Conservation (phyloP, 768 basidiomycete species). For the Erythrobasidium yunnanense region DNA sequence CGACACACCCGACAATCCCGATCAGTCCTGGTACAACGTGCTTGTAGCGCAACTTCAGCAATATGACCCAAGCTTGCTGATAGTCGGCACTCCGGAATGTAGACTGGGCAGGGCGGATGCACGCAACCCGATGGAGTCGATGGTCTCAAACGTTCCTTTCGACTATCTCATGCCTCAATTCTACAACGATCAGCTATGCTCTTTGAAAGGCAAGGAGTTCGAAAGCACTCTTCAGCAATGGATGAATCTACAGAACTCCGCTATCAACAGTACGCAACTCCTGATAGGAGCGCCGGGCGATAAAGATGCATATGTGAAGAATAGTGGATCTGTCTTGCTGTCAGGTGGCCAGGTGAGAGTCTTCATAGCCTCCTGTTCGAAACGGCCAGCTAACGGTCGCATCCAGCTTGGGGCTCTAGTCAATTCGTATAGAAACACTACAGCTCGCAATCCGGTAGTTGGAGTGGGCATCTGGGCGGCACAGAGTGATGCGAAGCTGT, state of each 20-base stretch:
- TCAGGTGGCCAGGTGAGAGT: background rate
- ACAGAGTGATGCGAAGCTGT: background rate
- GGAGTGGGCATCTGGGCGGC: background rate
- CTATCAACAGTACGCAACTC: background rate
- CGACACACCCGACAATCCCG: background rate
- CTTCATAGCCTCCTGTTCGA: background rate
- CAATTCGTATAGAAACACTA: background rate
- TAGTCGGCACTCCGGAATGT: background rate
- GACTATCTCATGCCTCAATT: background rate
- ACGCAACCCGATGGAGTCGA: background rate
- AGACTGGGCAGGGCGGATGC: no score
- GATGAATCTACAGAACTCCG: background rate
- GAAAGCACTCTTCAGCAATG: background rate
- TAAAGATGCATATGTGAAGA: background rate
- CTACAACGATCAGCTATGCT: background rate
- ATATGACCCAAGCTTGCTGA: background rate
- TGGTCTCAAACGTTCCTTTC: background rate
- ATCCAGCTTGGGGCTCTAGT: background rate
- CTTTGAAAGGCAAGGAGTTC: background rate
- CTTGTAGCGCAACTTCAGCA: background rate
- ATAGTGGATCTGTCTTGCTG: background rate
- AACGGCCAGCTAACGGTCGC: background rate
- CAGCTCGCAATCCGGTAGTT: background rate
- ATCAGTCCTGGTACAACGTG: background rate
- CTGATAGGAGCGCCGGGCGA: background rate